These are phyloP conservation scores for Cytospora leucostoma DNA, from an alignment of 2,329 filamentous ascomycete genomes.

Conservation along the genomic window DNA sequence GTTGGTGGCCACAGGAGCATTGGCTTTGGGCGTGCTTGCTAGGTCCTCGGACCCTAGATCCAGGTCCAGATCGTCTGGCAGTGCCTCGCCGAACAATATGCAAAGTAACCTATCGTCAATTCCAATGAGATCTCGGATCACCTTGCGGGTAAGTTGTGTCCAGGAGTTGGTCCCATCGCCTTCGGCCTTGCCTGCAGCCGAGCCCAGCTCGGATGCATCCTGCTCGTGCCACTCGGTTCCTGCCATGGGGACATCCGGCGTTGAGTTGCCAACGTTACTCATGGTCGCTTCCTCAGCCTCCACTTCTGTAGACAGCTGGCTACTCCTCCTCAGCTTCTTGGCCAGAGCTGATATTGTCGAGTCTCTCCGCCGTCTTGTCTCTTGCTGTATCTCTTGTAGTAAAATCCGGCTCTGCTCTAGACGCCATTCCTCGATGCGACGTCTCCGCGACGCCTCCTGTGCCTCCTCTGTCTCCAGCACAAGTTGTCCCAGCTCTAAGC, in stretches of 20 bases:
- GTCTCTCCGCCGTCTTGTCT: slow-evolving; percentile 70
- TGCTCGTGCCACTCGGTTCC: slow-evolving; percentile 56
- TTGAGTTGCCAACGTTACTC: slow-evolving; percentile 35
- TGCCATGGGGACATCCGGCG: slow-evolving; percentile 42
- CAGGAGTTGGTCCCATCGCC: slow-evolving; percentile 68
- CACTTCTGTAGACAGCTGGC: slow-evolving; percentile 26
- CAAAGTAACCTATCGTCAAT: slow-evolving; percentile 84
- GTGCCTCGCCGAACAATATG: slow-evolving; percentile 80
- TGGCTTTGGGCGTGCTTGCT: slow-evolving; percentile 40
- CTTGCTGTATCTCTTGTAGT: slow-evolving; percentile 84
- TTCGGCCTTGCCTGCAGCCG: slow-evolving; percentile 38
- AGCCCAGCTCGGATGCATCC: slow-evolving; percentile 41
- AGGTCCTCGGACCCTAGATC: slow-evolving; percentile 44
- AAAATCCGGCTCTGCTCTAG: slow-evolving; percentile 85
- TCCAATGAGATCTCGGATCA: slow-evolving; percentile 87
- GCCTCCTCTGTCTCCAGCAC: slow-evolving; percentile 56
- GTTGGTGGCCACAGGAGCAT: slow-evolving; percentile 9
- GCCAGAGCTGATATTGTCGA: slow-evolving; percentile 53
- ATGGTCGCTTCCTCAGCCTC: slow-evolving; percentile 38
- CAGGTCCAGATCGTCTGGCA: slow-evolving; percentile 52
- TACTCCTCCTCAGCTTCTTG: slow-evolving; percentile 33
- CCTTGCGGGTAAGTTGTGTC: slow-evolving; percentile 78
- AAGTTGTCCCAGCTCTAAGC: slow-evolving; percentile 51
- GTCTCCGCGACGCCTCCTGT: slow-evolving; percentile 72
- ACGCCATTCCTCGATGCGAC: slow-evolving; percentile 88